Evolutionary conservation across 352 stramenopile genomes (phyloP), one percentile per base, ranked within the genome.

Genomic region (Pythium vanterpoolii): DNA sequence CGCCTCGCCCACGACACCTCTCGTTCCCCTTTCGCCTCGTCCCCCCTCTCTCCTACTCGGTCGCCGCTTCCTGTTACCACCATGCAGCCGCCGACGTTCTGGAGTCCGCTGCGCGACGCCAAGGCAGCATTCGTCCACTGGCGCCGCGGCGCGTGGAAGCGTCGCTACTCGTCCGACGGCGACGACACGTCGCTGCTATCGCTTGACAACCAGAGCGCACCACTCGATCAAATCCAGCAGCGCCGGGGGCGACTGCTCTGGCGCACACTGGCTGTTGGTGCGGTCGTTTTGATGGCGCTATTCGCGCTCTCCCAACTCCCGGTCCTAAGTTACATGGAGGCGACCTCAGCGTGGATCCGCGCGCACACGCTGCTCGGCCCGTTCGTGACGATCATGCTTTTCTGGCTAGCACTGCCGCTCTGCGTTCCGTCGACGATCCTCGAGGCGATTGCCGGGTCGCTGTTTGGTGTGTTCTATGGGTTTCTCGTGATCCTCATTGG

Each of bases 361-460:
- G 56, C 39, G 8, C 76, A 89, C 52, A 16, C 74, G 26, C 45
- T 86, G 42, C 53, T 79, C 31, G 82, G 82, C n/a, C 77, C 77
- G 16, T 31, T 89, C 21, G 66, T 58, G 18, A 68, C 79, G 19
- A 76, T 79, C 46, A 4, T 77, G 24, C 62, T 81, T 19, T 92
- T 90, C 56, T 86, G 74, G 70, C 49, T 84, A 27, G 77, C 80
- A 24, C 74, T 93, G 8, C 83, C 83, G 40, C 72, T 90, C 24
- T 93, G 80, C 59, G 34, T 93, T 1, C 83, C 83, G 14, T 75
- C 78, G 38, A 88, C 83, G 6, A 70, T 84, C 30, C 54, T 89
- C 13, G 83, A 93, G 61, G 81, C 80, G 58, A 58, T 87, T 21
- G 69, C 77, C 5, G 83, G 83, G 1, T 87, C 70, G 42, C 72